Evolutionary conservation across 306 rosid species (phyloP).

Genomic region (Prunus davidiana): DNA sequence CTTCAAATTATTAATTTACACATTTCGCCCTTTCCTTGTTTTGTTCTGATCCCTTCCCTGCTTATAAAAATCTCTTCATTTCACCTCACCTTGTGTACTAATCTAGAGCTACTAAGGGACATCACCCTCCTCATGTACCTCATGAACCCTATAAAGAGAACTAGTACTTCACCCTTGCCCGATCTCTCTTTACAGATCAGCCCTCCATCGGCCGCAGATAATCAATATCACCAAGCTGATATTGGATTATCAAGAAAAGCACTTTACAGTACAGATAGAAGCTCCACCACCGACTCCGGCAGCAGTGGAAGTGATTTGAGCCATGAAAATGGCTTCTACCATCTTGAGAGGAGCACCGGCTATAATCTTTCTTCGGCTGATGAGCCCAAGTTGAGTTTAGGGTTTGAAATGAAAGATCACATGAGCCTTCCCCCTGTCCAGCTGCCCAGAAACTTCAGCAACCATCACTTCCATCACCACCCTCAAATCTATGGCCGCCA

Average conservation of each 20-base stretch:
- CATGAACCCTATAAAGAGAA: constrained; percentile 32
- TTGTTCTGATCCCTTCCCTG: too few relatives aligned
- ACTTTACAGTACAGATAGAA: constrained; percentile 29
- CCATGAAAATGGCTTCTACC: constrained; percentile 49
- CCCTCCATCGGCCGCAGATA: constrained; percentile 42
- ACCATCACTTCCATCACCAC: constrained; percentile 20
- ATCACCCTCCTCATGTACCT: constrained; percentile 29
- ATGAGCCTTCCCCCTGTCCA: constrained; percentile 15
- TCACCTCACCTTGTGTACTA: background rate
- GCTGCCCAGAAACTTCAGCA: constrained; percentile 25
- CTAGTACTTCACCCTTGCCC: constrained; percentile 35
- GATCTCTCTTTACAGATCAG: constrained; percentile 83
- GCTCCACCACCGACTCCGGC: constrained; percentile 63
- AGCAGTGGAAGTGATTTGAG: constrained; percentile 77
- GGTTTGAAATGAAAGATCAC: constrained; percentile 30
- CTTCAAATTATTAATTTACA: background rate
- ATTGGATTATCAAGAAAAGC: constrained; percentile 28
- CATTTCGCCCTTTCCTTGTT: background rate
- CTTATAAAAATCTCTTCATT: background rate
- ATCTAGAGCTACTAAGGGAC: constrained; percentile 5
- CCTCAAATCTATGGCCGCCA: constrained; percentile 63
- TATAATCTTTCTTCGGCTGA: constrained; percentile 13
- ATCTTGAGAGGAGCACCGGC: background rate
- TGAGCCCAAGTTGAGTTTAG: constrained; percentile 61
- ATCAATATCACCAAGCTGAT: background rate